Percentiles rank a stretch among this genome's conserved stretches.
Evolutionary conservation across 495 filamentous ascomycete species (phyloP).

Genomic region (Lophiotrema nucula): DNA sequence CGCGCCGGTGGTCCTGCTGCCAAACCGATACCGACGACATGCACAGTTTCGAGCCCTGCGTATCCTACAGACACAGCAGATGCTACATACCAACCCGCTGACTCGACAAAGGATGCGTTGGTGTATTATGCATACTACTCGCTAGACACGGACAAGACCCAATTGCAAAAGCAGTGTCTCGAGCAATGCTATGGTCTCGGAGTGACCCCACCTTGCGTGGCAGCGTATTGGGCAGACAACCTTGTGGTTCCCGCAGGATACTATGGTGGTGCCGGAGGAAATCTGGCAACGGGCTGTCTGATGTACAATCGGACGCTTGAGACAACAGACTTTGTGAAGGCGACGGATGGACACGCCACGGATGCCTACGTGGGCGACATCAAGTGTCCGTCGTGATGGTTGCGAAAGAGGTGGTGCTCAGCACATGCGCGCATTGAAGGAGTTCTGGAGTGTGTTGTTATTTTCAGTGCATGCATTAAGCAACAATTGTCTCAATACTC

Average conservation of each 20-base stretch:
- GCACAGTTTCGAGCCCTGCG: conserved; percentile 33
- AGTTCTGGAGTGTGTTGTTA: neutral
- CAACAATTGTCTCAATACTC: neutral
- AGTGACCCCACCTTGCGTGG: conserved; percentile 27
- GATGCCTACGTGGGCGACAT: conserved; percentile 26
- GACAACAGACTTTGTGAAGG: conserved; percentile 22
- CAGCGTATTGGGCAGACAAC: conserved; percentile 31
- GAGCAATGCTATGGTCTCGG: conserved; percentile 42
- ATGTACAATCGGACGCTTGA: conserved; percentile 31
- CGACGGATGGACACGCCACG: conserved; percentile 25
- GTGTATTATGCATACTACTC: conserved; percentile 35
- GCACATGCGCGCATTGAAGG: neutral
- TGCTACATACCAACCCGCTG: conserved; percentile 23
- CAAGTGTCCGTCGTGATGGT: conserved; percentile 22
- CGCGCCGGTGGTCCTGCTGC: conserved; percentile 34
- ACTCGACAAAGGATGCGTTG: conserved; percentile 5
- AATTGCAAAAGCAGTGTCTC: conserved; percentile 28
- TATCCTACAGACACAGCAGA: conserved; percentile 3
- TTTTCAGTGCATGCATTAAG: too few species aligned
- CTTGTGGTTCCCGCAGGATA: conserved; percentile 31
- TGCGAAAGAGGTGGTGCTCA: neutral
- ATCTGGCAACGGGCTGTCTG: conserved; percentile 30
- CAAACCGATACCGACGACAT: conserved; percentile 34
- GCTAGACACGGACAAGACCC: conserved; percentile 10
- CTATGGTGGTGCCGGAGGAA: conserved; percentile 25